Evolutionary conservation across 1,284 basidiomycete genomes (phyloP).

Genomic region (Singerocomus rubriflavus): DNA sequence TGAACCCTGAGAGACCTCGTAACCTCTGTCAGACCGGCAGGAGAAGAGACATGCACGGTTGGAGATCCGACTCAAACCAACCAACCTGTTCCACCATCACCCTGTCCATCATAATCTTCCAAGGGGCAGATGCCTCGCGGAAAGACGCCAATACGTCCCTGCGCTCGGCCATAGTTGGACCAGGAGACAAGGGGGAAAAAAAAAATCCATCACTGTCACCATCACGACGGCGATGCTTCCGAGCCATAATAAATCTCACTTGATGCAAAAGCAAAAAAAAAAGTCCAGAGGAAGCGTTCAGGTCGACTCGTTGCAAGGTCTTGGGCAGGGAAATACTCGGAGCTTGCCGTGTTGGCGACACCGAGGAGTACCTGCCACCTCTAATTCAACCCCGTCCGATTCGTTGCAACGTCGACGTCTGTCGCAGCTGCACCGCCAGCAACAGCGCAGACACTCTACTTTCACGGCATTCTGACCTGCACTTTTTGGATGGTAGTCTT

Average conservation of each 20-base stretch:
- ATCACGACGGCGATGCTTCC: constrained; percentile 28
- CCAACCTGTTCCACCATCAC: constrained; percentile 19
- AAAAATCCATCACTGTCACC: constrained; percentile 26
- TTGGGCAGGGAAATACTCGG: constrained; percentile 16
- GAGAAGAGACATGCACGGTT: constrained; percentile 25
- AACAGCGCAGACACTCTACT: neutral
- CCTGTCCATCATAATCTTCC: constrained; percentile 29
- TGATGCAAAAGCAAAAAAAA: constrained; percentile 18
- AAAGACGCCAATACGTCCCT: too few relatives aligned
- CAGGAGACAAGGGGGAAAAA: neutral
- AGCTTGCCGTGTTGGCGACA: constrained; percentile 23
- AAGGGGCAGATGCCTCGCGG: constrained; percentile 18
- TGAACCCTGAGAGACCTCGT: constrained; percentile 18
- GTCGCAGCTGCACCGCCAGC: constrained; percentile 13
- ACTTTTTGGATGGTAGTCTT: constrained; percentile 5
- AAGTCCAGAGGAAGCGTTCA: constrained; percentile 24
- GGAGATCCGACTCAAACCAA: constrained; percentile 21
- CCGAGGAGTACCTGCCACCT: constrained; percentile 17
- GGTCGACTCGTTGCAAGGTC: constrained; percentile 12
- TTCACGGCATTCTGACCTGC: constrained; percentile 7
- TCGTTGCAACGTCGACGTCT: constrained; percentile 23
- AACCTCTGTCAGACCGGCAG: constrained; percentile 23
- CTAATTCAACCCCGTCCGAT: constrained; percentile 15
- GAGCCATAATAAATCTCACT: constrained; percentile 25
- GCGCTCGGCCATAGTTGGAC: too few relatives aligned